These are phyloP conservation scores for Gnaphalium uliginosum DNA, from an alignment of 129 eudicot genomes.

Conservation along the genomic window DNA sequence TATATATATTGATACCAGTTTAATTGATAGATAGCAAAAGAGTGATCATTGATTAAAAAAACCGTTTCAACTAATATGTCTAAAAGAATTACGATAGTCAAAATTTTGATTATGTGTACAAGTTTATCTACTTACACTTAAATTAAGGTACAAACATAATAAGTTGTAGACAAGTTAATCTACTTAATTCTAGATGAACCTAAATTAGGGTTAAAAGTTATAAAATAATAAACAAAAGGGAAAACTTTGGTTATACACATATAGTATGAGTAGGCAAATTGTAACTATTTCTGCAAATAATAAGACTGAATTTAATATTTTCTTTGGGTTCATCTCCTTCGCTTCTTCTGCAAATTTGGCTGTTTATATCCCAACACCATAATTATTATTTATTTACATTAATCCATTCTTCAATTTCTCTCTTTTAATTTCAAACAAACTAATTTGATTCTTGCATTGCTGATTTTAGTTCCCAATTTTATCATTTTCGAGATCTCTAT, in stretches of 20 bases:
- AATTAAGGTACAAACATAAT: no score
- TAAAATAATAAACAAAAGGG: neutral
- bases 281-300: neutral
- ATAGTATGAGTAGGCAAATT: conserved; percentile 1
- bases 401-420: conserved; percentile 32
- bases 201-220: neutral
- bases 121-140: no score
- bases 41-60: no score
- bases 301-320: conserved; percentile 10
- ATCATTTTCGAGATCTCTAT: conserved; percentile 28
- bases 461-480: conserved; percentile 30
- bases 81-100: no score
- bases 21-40: no score
- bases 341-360: conserved; percentile 65
- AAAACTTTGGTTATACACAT: neutral
- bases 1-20: no score
- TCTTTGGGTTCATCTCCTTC: conserved; percentile 74
- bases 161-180: no score
- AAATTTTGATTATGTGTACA: no score
- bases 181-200: neutral
- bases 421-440: conserved; percentile 38
- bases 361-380: conserved; percentile 31
- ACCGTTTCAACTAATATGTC: no score
- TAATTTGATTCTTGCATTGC: conserved; percentile 41
- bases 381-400: conserved; percentile 18